Percentiles rank a stretch among this genome's conserved stretches.
Evolutionary conservation across 345 rosid genomes (phyloP).

Genomic region (Sisymbrium altissimum): DNA sequence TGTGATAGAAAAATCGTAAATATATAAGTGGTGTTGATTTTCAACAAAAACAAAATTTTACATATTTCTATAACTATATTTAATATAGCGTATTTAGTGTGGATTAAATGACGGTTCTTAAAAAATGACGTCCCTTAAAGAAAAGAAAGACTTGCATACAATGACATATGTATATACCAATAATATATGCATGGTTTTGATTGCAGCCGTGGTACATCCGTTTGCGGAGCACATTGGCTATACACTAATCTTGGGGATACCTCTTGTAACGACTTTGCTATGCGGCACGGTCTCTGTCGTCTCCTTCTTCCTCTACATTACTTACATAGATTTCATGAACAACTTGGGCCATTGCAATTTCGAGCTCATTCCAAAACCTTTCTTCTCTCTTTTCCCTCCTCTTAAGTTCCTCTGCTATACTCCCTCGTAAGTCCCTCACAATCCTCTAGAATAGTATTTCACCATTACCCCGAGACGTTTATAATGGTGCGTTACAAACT

Average conservation of each 20-base stretch:
- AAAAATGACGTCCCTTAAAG: not conserved
- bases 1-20: not conserved
- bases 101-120: not conserved
- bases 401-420: conserved; percentile 78
- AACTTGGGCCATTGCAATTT: conserved; percentile 92
- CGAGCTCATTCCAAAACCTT: conserved; percentile 59
- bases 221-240: conserved; percentile 66
- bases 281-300: conserved; percentile 37
- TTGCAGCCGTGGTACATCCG: conserved; percentile 83
- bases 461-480: too few relatives aligned
- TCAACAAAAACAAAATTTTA: not conserved
- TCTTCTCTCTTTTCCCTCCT: conserved; percentile 61
- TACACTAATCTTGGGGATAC: conserved; percentile 48
- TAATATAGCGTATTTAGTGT: not conserved
- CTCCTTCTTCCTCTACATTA: conserved; percentile 31
- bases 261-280: conserved; percentile 25
- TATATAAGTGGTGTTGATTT: not conserved
- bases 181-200: not conserved
- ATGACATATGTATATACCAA: not conserved
- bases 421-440: conserved; percentile 27
- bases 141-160: not conserved
- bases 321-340: conserved; percentile 74
- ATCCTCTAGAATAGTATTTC: not conserved
- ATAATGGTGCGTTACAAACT: not conserved
- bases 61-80: not conserved